Evolutionary conservation across 2,329 filamentous ascomycete species (phyloP), one percentile per base, ranked within the genome.

Genomic region (Botrytis tulipae): DNA sequence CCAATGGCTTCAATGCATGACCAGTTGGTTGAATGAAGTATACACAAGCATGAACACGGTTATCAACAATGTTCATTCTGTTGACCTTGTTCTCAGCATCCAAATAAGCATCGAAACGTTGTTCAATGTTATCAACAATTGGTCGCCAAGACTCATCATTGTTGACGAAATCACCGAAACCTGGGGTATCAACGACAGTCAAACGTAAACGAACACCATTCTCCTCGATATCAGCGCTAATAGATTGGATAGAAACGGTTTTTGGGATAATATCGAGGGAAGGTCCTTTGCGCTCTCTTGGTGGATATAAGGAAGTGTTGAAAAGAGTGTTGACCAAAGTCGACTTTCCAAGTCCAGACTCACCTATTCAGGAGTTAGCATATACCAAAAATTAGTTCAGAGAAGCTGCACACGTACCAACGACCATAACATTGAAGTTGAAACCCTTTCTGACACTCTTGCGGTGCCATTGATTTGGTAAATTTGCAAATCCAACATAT

Each of bases 401-500:
- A 62, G 25, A 54, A 54, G 48, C 25, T 5, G 54, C 3, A 25
- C 29, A 91, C 95, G 82, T 88, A 98, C 96, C 96, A 85, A 99
- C 96, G 85, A 99, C 96, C 96, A 99, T 99, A 79, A 99, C 96
- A 83, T 99, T 99, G 89, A 99, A 99, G 90, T 98, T 99, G 90
- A 99, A 99, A 76, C 96, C 96, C 86, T 99, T 99, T 83, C 96
- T 94, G 81, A 99, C 96, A 90, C 95, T 98, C 92, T 99, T 99
- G 85, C 96, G 95, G 88, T 99, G 96, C 96, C 96, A 99, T 86
- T 99, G 96, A 87, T 99, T 99, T 77, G 96, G 96, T 82, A 99
- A 86, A 84, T 99, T 99, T 84, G 96, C 96, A 82, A 99, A 99
- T 78, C 96, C 96, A 81, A 99, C 96, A 81, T 98, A 99, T 82